Percentiles rank a stretch among this genome's conserved stretches.
Evolutionary conservation across 2,329 filamentous ascomycete species (phyloP).

Genomic region (Fusarium hainanense): DNA sequence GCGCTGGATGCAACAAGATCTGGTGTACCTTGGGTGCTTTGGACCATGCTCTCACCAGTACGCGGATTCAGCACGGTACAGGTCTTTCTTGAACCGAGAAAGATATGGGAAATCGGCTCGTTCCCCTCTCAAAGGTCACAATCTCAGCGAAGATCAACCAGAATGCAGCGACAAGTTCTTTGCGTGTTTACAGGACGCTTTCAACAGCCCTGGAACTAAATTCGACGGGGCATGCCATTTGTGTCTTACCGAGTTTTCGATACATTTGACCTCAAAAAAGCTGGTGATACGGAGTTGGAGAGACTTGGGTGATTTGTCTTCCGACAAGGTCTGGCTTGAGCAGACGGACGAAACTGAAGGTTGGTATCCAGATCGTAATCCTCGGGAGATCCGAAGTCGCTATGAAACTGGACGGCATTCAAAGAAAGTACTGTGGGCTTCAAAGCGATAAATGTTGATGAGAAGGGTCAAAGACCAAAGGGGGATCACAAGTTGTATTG

Average conservation of each 20-base stretch:
- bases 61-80: not conserved
- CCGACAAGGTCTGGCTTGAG: no score
- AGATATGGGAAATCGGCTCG: not conserved
- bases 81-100: no score
- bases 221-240: not conserved
- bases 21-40: not conserved
- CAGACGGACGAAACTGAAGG: not conserved
- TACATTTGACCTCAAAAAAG: not conserved
- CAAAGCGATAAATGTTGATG: no score
- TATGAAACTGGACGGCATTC: not conserved
- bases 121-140: no score
- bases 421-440: no score
- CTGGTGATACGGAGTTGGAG: not conserved
- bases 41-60: constrained; percentile 3
- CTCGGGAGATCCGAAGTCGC: not conserved
- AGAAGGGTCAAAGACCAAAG: not conserved
- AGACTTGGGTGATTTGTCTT: no score
- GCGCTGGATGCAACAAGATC: no score
- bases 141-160: no score
- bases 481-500: no score
- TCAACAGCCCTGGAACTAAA: no score
- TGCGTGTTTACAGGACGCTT: not conserved
- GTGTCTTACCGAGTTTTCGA: constrained; percentile 13
- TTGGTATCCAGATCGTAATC: not conserved
- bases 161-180: not conserved